A percentile compares a stretch with the other conserved stretches of the same genome.
phyloP scores from a whole-genome alignment of 768 basidiomycete genomes.

The Dentipellis fragilis region DNA sequence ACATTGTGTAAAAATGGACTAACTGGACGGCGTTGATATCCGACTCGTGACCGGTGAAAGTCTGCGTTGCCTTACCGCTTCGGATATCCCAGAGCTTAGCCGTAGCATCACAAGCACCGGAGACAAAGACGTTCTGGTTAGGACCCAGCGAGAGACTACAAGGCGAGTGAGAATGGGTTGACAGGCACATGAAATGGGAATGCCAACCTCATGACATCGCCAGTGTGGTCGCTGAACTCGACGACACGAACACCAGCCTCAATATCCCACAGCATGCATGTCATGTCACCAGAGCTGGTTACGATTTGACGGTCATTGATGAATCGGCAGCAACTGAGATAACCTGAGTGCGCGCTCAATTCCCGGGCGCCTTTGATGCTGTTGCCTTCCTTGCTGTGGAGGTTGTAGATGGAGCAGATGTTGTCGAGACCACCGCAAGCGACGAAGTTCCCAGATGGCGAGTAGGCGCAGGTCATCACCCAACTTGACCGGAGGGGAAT shows the following conservation, averaged over 20 bases:
- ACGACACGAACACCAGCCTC: slow-evolving; percentile 96
- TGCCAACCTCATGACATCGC: slow-evolving; percentile 96
- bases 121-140: slow-evolving; percentile 94
- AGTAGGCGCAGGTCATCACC: slow-evolving; percentile 99
- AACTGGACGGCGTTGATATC: slow-evolving; percentile 99
- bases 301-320: slow-evolving; percentile 98
- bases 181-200: background rate
- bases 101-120: slow-evolving; percentile 96
- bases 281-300: slow-evolving; percentile 97
- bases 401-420: slow-evolving; percentile 96
- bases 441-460: slow-evolving; percentile 93
- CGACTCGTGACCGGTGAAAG: slow-evolving; percentile 96
- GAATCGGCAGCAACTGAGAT: slow-evolving; percentile 96
- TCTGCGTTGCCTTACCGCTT: slow-evolving; percentile 94
- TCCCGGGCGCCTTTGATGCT: slow-evolving; percentile 86
- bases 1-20: slow-evolving; percentile 25
- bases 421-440: slow-evolving; percentile 99
- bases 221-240: slow-evolving; percentile 98
- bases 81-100: slow-evolving; percentile 99
- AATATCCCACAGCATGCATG: slow-evolving; percentile 99
- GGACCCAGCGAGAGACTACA: slow-evolving; percentile 86
- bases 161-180: slow-evolving; percentile 6
- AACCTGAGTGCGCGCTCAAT: slow-evolving; percentile 94
- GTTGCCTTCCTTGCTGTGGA: slow-evolving; percentile 70
- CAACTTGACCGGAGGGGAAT: slow-evolving; percentile 96